phyloP scores from a whole-genome alignment of 2,329 filamentous ascomycete species.

The Colletotrichum orchidophilum region DNA sequence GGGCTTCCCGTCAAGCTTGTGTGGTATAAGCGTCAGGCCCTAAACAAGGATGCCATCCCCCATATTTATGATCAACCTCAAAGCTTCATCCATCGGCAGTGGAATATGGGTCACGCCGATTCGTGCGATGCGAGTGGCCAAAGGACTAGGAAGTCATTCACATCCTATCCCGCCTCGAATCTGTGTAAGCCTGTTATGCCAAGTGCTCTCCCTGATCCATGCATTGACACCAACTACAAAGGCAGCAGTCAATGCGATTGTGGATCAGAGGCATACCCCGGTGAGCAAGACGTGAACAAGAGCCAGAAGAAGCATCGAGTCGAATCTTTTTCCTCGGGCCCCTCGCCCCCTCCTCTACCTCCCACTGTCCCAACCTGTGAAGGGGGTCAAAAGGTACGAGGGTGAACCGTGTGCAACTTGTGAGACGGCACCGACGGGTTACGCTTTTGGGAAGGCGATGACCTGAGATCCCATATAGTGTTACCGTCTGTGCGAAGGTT shows the following conservation, averaged over 20 bases:
- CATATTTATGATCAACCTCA: not conserved
- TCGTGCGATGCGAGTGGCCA: conserved; percentile 29
- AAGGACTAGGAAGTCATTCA: not conserved
- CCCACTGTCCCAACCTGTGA: not conserved
- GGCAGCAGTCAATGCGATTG: conserved; percentile 25
- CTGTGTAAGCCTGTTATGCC: not conserved
- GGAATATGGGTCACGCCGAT: not conserved
- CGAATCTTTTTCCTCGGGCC: not conserved
- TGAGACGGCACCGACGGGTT: conserved; percentile 29
- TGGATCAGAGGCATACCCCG: conserved; percentile 15
- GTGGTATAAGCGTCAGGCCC: conserved; percentile 6
- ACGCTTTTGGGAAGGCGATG: conserved; percentile 33
- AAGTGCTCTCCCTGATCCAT: conserved; percentile 25
- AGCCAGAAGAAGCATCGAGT: not conserved
- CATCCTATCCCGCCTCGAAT: not conserved
- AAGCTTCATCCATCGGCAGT: conserved; percentile 1
- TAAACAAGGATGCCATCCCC: not conserved
- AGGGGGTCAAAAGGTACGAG: not conserved
- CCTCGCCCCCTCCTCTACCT: not conserved
- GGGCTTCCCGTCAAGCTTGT: conserved; percentile 11
- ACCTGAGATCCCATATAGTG: conserved; percentile 28
- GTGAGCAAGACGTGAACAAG: not conserved
- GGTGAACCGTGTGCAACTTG: conserved; percentile 28
- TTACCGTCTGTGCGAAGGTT: conserved; percentile 30
- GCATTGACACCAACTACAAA: conserved; percentile 27